phyloP scores from a whole-genome alignment of 192 early-diverging fungal genomes.

The Backusella luteola region DNA sequence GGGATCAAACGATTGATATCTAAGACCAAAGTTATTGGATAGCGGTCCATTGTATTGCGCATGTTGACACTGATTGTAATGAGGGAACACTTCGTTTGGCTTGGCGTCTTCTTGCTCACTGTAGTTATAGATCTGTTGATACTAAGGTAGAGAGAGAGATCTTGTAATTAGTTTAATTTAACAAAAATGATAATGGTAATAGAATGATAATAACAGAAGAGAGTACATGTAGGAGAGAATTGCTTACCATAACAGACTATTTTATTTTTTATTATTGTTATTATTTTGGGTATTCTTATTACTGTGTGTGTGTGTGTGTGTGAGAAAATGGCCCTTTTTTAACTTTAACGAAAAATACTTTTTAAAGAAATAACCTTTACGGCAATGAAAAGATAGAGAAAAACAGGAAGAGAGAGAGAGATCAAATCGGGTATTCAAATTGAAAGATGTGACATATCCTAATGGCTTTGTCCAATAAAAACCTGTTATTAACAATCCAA shows the following conservation, averaged over 20 bases:
- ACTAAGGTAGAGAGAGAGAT: neutral
- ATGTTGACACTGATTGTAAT: neutral
- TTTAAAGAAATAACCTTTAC: neutral
- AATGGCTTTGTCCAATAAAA: too few relatives aligned
- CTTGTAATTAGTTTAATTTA: neutral
- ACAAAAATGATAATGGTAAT: neutral
- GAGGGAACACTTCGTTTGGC: neutral
- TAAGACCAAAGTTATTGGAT: neutral
- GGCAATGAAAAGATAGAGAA: neutral
- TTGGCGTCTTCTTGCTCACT: neutral
- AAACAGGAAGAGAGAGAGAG: too few relatives aligned
- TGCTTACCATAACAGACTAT: slow-evolving; percentile 9
- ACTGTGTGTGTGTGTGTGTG: neutral
- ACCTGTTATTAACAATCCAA: too few relatives aligned
- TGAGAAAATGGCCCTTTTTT: neutral
- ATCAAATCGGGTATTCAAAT: too few relatives aligned
- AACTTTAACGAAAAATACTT: neutral
- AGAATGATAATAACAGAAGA: neutral
- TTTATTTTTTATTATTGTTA: neutral
- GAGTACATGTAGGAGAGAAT: too few relatives aligned
- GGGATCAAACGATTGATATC: neutral
- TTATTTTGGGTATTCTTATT: neutral
- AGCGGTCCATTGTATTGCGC: neutral
- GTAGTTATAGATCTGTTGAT: slow-evolving; percentile 18
- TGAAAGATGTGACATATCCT: too few relatives aligned